A percentile compares a stretch with the other conserved stretches of the same genome.
These are phyloP conservation scores for Austroboletus festivus DNA, from an alignment of 768 basidiomycete genomes.

Conservation along the genomic window DNA sequence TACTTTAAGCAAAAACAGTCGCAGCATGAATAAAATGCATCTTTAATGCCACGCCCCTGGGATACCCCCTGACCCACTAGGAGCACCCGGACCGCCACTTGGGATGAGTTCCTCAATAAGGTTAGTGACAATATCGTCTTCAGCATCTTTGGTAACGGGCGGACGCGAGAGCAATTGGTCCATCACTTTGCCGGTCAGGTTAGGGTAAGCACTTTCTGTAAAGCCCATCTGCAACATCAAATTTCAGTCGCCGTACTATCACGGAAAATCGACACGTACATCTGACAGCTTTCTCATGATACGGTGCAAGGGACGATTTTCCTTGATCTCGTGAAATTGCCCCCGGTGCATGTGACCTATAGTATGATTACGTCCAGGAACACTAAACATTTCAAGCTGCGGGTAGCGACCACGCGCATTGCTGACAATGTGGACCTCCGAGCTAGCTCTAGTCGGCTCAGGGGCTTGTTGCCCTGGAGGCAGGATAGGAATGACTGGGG, in stretches of 20 bases:
- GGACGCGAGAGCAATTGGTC: conserved; percentile 43
- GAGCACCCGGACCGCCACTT: conserved; percentile 31
- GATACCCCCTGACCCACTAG: conserved; percentile 28
- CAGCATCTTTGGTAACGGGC: conserved; percentile 48
- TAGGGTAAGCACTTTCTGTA: conserved; percentile 53
- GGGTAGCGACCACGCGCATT: conserved; percentile 60
- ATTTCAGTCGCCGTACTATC: conserved; percentile 8
- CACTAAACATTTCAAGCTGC: conserved; percentile 58
- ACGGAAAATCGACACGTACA: conserved; percentile 39
- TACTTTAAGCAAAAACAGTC: neutral
- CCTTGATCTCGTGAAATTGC: conserved; percentile 18
- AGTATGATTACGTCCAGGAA: conserved; percentile 44
- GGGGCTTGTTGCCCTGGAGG: conserved; percentile 13
- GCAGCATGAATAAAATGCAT: neutral
- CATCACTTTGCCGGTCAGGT: conserved; percentile 48
- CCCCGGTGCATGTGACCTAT: conserved; percentile 24
- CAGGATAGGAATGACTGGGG: conserved; percentile 4
- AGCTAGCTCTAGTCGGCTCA: conserved; percentile 13
- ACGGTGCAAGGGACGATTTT: conserved; percentile 43
- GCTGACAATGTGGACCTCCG: conserved; percentile 51
- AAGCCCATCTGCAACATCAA: conserved; percentile 66
- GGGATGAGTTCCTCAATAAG: conserved; percentile 58
- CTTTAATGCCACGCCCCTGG: conserved; percentile 49
- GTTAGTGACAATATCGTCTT: conserved; percentile 65
- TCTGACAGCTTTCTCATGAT: conserved; percentile 61